These are phyloP conservation scores for Colletotrichum sp. DNA, from an alignment of 2,329 filamentous ascomycete species.

Conservation along the genomic window DNA sequence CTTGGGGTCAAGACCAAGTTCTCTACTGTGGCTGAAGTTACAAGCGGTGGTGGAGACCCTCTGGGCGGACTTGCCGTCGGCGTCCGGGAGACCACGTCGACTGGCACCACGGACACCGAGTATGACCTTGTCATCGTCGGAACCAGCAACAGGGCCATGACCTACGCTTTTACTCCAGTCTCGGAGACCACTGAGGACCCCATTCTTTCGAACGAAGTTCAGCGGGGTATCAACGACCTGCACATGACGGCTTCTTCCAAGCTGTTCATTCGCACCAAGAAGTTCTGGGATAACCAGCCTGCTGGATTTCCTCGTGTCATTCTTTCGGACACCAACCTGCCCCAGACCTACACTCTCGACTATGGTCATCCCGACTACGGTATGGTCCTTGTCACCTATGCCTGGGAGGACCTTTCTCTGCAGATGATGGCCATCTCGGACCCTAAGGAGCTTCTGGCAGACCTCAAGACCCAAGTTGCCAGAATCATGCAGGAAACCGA, in stretches of 20 bases:
- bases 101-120: background rate
- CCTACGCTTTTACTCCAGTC: background rate
- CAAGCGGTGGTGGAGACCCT: background rate
- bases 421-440: background rate
- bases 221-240: background rate
- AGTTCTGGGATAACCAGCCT: background rate
- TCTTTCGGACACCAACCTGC: background rate
- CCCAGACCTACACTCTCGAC: background rate
- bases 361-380: background rate
- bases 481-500: background rate
- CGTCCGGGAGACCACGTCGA: background rate
- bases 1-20: background rate
- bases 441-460: background rate
- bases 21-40: background rate
- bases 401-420: background rate
- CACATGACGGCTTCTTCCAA: constrained; percentile 5
- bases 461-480: background rate
- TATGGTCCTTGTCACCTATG: background rate
- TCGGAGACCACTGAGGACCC: background rate
- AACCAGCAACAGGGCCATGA: background rate
- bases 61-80: background rate
- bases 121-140: background rate
- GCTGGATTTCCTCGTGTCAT: background rate
- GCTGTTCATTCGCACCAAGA: background rate
- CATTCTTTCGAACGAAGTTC: background rate